phyloP scores from a whole-genome alignment of 2,329 filamentous ascomycete genomes.

The Aspergillus brunneoviolaceus region DNA sequence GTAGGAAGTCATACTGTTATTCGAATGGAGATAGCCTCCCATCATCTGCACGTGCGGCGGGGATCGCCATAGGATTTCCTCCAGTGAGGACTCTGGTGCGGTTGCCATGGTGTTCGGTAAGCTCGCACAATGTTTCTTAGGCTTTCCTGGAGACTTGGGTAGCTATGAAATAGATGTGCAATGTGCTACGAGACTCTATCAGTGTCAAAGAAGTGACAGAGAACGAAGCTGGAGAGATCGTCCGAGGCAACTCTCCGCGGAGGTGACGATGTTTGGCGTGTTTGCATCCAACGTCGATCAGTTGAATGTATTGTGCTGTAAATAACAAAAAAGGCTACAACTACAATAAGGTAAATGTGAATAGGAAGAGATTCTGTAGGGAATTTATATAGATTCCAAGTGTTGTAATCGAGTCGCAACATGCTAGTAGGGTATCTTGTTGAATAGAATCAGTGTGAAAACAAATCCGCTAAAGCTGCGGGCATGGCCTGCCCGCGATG shows the following conservation, averaged over 20 bases:
- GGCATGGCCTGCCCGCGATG: neutral
- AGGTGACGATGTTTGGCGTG: slow-evolving; percentile 26
- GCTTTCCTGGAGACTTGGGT: neutral
- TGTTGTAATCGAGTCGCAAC: neutral
- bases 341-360: neutral
- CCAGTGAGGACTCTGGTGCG: slow-evolving; percentile 38
- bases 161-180: neutral
- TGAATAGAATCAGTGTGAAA: neutral
- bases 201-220: neutral
- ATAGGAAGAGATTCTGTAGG: neutral
- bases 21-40: slow-evolving; percentile 47
- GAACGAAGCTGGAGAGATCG: neutral
- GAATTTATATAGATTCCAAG: neutral
- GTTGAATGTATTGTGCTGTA: neutral
- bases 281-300: slow-evolving; percentile 24
- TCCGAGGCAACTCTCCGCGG: slow-evolving; percentile 9
- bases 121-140: neutral
- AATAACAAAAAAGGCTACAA: neutral
- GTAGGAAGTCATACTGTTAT: slow-evolving; percentile 38
- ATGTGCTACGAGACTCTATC: neutral
- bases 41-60: slow-evolving; percentile 48
- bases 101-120: slow-evolving; percentile 30
- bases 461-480: neutral
- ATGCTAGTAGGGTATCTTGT: slow-evolving; percentile 2
- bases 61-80: slow-evolving; percentile 48